Evolutionary conservation across 2,329 filamentous ascomycete genomes (phyloP), one percentile per base, ranked within the genome.

Genomic region (Fusarium verticillioides): DNA sequence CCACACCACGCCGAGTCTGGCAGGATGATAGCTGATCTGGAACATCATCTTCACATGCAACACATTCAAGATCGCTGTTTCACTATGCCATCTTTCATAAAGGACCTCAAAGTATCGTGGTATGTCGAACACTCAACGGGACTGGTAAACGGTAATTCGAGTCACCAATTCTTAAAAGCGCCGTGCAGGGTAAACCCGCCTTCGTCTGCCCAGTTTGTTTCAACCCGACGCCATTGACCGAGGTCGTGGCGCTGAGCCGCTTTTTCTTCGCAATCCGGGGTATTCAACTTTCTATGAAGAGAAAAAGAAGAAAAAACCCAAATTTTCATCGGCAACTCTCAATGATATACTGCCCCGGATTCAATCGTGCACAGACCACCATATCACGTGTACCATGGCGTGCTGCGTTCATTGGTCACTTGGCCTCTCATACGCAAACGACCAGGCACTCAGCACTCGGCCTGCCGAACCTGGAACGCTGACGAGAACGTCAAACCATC

Each of bases 121-220:
- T 46, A 87, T 89, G 87, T 90, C 86, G 88, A 86, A 82, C 85
- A 85, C 88, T 89, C 87, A 89, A 90, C 88, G 88, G 88, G 87
- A 90, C 86, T 86, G 87, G 85, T 85, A 84, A 87, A 88, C 83
- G 82, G 82, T 65, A 76, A 78, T 81, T 83, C 85, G 86, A 88
- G 84, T 88, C 86, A 83, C 85, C 87, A 89, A 90, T 90, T 90
- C 88, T 90, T 90, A 83, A 82, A 89, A 89, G 87, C 87, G 84
- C 86, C 88, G 85, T 79, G 79, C 82, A 79, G 78, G 76, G 47
- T 69, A 76, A 74, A 78, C 79, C 78, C 78, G 78, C 79, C 82
- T 86, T 85, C 69, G 81, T 90, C 86, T 90, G 81, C 88, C 88
- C 87, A 84, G 72, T 85, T 78, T 84, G 83, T 85, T 87, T 86